Evolutionary conservation across 345 rosid species (phyloP).

Genomic region (Cochlearia excelsa): DNA sequence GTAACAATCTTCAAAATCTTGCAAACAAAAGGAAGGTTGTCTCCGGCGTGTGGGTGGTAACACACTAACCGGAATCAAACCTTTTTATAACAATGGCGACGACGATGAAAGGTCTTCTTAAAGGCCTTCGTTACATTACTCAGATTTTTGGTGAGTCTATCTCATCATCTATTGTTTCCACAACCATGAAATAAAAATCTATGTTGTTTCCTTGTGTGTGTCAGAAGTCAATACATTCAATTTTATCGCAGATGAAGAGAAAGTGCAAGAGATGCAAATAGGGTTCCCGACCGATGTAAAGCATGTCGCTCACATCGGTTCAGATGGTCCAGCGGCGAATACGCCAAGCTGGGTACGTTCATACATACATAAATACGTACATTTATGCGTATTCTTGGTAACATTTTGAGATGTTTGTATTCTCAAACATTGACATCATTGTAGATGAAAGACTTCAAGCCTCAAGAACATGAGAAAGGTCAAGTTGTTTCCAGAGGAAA

Average conservation of each 20-base stretch:
- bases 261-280: conserved; percentile 79
- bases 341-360: conserved; percentile 60
- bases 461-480: conserved; percentile 34
- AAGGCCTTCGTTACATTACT: conserved; percentile 76
- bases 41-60: conserved; percentile 31
- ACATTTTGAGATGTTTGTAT: no score
- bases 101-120: conserved; percentile 71
- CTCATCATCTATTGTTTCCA: neutral
- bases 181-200: neutral
- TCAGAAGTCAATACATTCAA: neutral
- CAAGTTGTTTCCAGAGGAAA: conserved; percentile 38
- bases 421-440: neutral
- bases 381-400: neutral
- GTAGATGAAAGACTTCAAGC: conserved; percentile 37
- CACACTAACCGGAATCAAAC: conserved; percentile 29
- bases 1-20: conserved; percentile 23
- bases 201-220: neutral
- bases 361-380: neutral
- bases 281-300: conserved; percentile 93
- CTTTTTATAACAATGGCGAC: conserved; percentile 32
- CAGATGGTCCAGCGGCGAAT: conserved; percentile 60
- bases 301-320: conserved; percentile 96
- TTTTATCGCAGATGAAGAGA: conserved; percentile 58
- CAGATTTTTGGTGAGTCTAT: conserved; percentile 61
- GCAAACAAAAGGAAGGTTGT: conserved; percentile 22